These are phyloP conservation scores for Omphalea diandra DNA, from an alignment of 441 rosid species.

Conservation along the genomic window DNA sequence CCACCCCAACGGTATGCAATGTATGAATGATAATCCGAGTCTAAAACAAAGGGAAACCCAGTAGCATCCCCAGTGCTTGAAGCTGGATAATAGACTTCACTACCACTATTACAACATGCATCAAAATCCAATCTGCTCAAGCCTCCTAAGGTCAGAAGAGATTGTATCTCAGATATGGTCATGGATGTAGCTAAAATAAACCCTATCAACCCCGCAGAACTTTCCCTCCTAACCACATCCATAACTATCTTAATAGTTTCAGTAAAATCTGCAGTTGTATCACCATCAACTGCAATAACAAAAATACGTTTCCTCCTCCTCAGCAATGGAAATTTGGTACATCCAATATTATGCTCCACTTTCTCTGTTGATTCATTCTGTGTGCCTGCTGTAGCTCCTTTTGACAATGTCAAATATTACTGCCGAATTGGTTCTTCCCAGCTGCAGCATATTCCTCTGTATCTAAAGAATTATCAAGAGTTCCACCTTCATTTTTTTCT, in stretches of 20 bases:
- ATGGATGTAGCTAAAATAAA: constrained; percentile 75
- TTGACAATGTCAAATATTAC: constrained; percentile 56
- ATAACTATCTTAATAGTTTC: constrained; percentile 51
- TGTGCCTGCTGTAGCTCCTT: constrained; percentile 37
- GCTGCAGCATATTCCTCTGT: constrained; percentile 48
- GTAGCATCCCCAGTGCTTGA: constrained; percentile 50
- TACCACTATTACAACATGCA: constrained; percentile 90
- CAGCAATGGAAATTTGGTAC: constrained; percentile 49
- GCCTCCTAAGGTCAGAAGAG: constrained; percentile 58
- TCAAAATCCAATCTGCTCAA: constrained; percentile 68
- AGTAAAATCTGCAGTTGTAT: constrained; percentile 43
- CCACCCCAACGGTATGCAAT: constrained; percentile 90
- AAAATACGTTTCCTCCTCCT: constrained; percentile 66
- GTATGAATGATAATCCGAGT: constrained; percentile 82
- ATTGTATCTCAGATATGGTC: constrained; percentile 71
- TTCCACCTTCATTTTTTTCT: constrained; percentile 54
- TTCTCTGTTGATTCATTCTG: constrained; percentile 43
- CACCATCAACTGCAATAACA: constrained; percentile 75
- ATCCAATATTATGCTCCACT: constrained; percentile 38
- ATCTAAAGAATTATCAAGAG: constrained; percentile 40
- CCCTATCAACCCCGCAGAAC: constrained; percentile 52
- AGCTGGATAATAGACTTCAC: constrained; percentile 83
- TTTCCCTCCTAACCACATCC: constrained; percentile 51
- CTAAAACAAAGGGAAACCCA: constrained; percentile 50
- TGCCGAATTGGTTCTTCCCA: constrained; percentile 44